phyloP scores from a whole-genome alignment of 768 basidiomycete genomes.

The Tricholoma furcatifolium region DNA sequence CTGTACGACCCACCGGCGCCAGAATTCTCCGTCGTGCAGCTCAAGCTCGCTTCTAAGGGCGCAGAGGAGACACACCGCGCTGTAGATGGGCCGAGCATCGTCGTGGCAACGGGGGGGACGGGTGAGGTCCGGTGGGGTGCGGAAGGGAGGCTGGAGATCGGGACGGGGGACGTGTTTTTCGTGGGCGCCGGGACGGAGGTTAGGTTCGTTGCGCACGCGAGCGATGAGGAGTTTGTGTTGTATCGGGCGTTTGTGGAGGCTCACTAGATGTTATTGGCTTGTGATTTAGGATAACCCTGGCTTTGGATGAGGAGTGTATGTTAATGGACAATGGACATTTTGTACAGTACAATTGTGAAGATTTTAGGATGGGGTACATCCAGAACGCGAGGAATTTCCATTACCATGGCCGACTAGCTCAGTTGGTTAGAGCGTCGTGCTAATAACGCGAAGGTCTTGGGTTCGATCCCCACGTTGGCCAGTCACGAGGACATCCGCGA shows the following conservation, averaged over 20 bases:
- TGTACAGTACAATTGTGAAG: too few relatives aligned
- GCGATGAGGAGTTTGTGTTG: slow-evolving; percentile 42
- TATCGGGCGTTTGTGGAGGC: slow-evolving; percentile 72
- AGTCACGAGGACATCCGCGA: too few relatives aligned
- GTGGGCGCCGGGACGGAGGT: slow-evolving; percentile 71
- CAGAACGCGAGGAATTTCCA: too few relatives aligned
- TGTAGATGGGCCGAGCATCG: slow-evolving; percentile 83
- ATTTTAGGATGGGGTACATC: too few relatives aligned
- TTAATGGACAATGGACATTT: too few relatives aligned
- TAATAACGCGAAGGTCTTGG: slow-evolving; percentile 85
- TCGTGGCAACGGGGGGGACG: slow-evolving; percentile 69
- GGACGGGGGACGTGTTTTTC: slow-evolving; percentile 77
- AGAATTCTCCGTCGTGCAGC: slow-evolving; percentile 86
- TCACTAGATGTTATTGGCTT: slow-evolving; percentile 8
- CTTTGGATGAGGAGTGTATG: too few relatives aligned
- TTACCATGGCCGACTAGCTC: slow-evolving; percentile 82
- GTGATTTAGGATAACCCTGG: too few relatives aligned
- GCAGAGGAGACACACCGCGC: slow-evolving; percentile 53
- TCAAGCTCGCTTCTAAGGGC: slow-evolving; percentile 41
- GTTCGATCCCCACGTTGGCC: slow-evolving; percentile 82
- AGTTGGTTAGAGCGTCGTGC: slow-evolving; percentile 94
- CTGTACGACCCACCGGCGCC: slow-evolving; percentile 91
- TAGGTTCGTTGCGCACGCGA: slow-evolving; percentile 31
- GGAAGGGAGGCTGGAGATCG: slow-evolving; percentile 36
- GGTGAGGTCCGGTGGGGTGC: slow-evolving; percentile 56